These are phyloP conservation scores for Annulohypoxylon maeteangense DNA, from an alignment of 495 filamentous ascomycete genomes.

Conservation along the genomic window DNA sequence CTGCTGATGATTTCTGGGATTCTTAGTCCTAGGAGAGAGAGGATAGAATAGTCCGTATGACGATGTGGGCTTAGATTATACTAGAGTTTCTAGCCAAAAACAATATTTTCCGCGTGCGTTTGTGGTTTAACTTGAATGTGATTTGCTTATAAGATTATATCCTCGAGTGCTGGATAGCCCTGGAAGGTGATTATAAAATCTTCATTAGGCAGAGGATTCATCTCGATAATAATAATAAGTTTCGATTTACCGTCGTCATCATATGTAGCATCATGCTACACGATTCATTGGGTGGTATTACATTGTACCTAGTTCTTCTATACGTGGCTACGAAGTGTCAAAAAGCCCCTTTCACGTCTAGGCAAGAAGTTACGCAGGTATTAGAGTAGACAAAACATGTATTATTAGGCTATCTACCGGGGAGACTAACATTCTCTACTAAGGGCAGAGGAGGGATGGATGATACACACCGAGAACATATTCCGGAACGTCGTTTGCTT, in stretches of 20 bases:
- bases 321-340: no score
- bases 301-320: no score
- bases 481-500: conserved; percentile 11
- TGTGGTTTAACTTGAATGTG: neutral
- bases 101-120: neutral
- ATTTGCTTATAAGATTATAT: neutral
- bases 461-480: conserved; percentile 49
- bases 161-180: no score
- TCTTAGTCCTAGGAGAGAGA: neutral
- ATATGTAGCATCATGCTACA: neutral
- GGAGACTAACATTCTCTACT: conserved; percentile 4
- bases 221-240: no score
- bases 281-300: neutral
- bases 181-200: no score
- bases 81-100: neutral
- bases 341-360: no score
- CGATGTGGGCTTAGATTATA: conserved; percentile 4
- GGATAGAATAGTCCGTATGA: neutral
- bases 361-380: neutral
- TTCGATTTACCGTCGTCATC: no score
- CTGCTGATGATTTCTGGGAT: neutral
- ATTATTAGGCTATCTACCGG: conserved; percentile 29
- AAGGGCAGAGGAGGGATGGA: conserved; percentile 31
- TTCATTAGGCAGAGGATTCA: no score
- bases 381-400: neutral